These are phyloP conservation scores for Coemansia sp. DNA, from an alignment of 192 early-diverging fungal species.

Conservation along the genomic window DNA sequence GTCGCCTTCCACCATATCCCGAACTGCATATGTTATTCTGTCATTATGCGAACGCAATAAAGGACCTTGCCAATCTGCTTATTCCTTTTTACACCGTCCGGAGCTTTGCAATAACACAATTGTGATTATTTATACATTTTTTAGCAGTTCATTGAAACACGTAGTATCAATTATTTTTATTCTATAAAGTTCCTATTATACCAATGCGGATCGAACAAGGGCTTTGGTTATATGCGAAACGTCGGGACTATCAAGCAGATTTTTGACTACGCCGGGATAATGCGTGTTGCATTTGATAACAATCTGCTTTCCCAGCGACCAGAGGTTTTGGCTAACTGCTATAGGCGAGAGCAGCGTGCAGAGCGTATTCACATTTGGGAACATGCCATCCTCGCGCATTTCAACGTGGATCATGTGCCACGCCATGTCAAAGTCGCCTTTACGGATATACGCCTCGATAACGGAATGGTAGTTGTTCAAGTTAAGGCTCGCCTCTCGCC, in stretches of 20 bases:
- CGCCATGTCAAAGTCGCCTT: slow-evolving; percentile 40
- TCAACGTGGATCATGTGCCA: slow-evolving; percentile 42
- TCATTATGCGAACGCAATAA: not conserved
- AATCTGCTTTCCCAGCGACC: slow-evolving; percentile 44
- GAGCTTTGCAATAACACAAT: not conserved
- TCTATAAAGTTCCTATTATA: slow-evolving; percentile 13
- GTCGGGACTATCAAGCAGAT: slow-evolving; percentile 14
- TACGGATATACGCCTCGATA: slow-evolving; percentile 48
- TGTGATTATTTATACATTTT: not conserved
- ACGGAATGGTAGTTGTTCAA: slow-evolving; percentile 44
- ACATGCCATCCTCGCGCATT: slow-evolving; percentile 29
- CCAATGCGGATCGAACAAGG: slow-evolving; percentile 21
- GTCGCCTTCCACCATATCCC: not conserved
- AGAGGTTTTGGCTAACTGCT: slow-evolving; percentile 29
- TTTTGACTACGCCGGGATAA: slow-evolving; percentile 27
- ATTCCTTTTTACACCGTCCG: not conserved
- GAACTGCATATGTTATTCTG: not conserved
- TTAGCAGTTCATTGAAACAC: no score
- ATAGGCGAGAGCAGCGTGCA: slow-evolving; percentile 44
- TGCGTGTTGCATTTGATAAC: slow-evolving; percentile 36
- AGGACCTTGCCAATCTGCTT: not conserved
- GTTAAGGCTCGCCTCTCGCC: slow-evolving; percentile 7
- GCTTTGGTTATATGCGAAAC: slow-evolving; percentile 20
- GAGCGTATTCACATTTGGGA: slow-evolving; percentile 32
- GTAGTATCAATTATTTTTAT: not conserved